These are phyloP conservation scores for Lagerstroemia speciosa DNA, from an alignment of 345 rosid genomes.

Conservation along the genomic window DNA sequence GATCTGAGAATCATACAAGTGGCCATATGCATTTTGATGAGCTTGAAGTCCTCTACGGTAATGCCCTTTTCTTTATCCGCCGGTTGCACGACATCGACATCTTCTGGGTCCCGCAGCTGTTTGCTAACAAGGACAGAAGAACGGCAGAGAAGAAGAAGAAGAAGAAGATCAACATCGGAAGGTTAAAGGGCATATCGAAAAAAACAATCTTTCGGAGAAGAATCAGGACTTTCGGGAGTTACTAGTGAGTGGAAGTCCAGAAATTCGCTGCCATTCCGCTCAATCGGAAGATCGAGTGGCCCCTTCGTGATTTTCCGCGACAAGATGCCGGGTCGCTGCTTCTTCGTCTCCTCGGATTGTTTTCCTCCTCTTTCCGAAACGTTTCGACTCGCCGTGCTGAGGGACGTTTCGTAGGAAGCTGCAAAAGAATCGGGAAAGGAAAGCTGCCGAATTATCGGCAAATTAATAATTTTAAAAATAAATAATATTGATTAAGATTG, in stretches of 20 bases:
- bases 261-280: slow-evolving; percentile 76
- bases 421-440: no score
- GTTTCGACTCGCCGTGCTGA: neutral
- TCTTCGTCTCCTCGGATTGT: neutral
- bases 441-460: no score
- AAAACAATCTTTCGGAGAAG: neutral
- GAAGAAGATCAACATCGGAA: slow-evolving; percentile 4
- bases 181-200: neutral
- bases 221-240: slow-evolving; percentile 13
- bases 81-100: slow-evolving; percentile 62
- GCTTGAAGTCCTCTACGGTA: slow-evolving; percentile 77
- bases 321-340: neutral
- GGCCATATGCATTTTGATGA: slow-evolving; percentile 79
- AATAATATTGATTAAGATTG: no score
- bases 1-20: slow-evolving; percentile 34
- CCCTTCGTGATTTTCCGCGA: neutral
- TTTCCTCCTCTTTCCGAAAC: neutral
- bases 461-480: no score
- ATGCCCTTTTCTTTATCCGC: slow-evolving; percentile 74
- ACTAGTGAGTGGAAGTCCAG: slow-evolving; percentile 90
- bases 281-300: neutral
- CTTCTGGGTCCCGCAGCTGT: slow-evolving; percentile 80
- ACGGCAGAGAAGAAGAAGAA: neutral
- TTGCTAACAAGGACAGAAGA: slow-evolving; percentile 37
- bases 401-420: no score